Conservation (phyloP, 345 rosid species). For the Luvunga scandens region DNA sequence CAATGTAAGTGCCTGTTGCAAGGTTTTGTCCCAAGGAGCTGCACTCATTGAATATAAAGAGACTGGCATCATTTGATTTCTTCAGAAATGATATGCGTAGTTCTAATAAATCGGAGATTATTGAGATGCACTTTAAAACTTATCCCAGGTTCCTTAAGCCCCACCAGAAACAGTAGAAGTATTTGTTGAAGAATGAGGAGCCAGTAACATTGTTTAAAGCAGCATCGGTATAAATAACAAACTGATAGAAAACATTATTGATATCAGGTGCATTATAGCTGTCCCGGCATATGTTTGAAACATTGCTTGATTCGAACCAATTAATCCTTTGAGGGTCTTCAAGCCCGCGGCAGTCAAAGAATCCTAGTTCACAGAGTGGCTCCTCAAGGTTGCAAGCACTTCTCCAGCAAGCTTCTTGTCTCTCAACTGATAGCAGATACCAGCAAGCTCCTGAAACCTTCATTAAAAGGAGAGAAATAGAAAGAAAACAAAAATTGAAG, state of each 20-base stretch:
- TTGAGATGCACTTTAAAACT: neutral
- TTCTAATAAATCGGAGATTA: neutral
- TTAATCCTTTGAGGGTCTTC: constrained; percentile 1
- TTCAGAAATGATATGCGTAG: neutral
- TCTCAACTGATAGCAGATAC: constrained; percentile 34
- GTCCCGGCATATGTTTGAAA: constrained; percentile 12
- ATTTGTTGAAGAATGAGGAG: constrained; percentile 29
- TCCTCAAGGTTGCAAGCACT: constrained; percentile 25
- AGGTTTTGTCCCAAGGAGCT: constrained; percentile 31
- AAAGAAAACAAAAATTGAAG: neutral
- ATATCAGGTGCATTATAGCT: constrained; percentile 2
- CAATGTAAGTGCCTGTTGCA: constrained; percentile 27
- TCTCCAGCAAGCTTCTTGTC: constrained; percentile 36
- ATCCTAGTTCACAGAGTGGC: constrained; percentile 16
- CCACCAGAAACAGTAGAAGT: constrained; percentile 36
- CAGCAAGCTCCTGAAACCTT: constrained; percentile 38
- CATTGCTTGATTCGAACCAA: constrained; percentile 28
- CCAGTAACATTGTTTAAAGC: constrained; percentile 14
- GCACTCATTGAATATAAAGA: neutral
- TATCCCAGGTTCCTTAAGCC: constrained; percentile 40
- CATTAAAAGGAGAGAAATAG: constrained; percentile 1
- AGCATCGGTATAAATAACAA: constrained; percentile 25
- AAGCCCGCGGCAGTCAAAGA: constrained; percentile 24
- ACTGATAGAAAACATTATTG: constrained; percentile 5
- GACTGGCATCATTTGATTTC: neutral